Conservation (phyloP, 106 monocot genomes). For the Iris macrosiphon region DNA sequence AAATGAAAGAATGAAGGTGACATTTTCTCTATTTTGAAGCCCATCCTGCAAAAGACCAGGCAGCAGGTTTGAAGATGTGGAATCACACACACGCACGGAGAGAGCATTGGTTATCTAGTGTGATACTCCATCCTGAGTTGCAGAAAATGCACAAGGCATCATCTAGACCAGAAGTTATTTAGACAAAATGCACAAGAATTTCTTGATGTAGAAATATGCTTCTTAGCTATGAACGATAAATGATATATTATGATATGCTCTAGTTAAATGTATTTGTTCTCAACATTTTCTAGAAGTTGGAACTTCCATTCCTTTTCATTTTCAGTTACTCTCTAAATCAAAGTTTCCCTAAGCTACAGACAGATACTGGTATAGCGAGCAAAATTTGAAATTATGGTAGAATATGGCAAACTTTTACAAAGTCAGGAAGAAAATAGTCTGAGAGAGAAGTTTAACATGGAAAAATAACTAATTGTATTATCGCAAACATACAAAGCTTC, state of each 20-base stretch:
- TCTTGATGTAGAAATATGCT: background rate
- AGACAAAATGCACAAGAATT: background rate
- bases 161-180: background rate
- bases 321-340: background rate
- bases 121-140: background rate
- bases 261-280: background rate
- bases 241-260: background rate
- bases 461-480: too few relatives aligned
- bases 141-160: background rate
- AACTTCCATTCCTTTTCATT: background rate
- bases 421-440: background rate
- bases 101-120: background rate
- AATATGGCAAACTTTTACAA: background rate
- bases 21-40: conserved; percentile 76
- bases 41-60: conserved; percentile 16
- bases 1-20: conserved; percentile 64
- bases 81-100: background rate
- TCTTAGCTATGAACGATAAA: background rate
- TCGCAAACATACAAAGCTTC: too few relatives aligned
- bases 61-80: background rate
- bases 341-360: too few relatives aligned
- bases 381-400: background rate
- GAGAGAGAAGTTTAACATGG: background rate
- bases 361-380: too few relatives aligned
- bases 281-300: background rate